Evolutionary conservation across 1,284 basidiomycete genomes (phyloP), one percentile per base, ranked within the genome.

Genomic region (Marasmius tenuissimus): DNA sequence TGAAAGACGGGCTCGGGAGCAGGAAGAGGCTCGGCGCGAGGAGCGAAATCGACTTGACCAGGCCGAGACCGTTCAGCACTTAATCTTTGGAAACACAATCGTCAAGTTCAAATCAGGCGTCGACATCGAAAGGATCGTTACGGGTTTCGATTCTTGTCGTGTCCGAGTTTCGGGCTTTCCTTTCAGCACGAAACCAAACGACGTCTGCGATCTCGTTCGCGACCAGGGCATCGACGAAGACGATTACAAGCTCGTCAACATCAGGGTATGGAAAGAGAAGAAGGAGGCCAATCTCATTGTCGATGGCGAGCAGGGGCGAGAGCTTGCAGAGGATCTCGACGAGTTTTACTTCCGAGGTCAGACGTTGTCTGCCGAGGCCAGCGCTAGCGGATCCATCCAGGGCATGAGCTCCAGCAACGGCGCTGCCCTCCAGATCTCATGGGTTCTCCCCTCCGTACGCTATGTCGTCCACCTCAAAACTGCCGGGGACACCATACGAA

Each of bases 101-200:
- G 77, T 82, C n/a, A 81, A 81, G 7, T 83, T 72, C 53, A 72
- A 72, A 16, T 77, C 81, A 1, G 83, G 83, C 4, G 66, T 85
- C 45, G 69, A 78, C 33, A 72, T 85, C 35, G 67, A 67, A 56
- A 67, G 70, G 20, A 63, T 84, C 38, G 66, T 81, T 34, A 71
- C 76, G 12, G 82, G 83, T 6, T 84, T 82, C 63, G 80, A 85
- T 45, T 74, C 78, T 10, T 83, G 81, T 65, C 73, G 72, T 10
- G 66, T 85, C 27, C 75, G 70, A 0, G 70, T 84, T 45, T 72
- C 72, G 53, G 75, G 76, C 47, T 71, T 85, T 20, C 80, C 81
- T 3, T 42, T 57, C 22, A 67, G 77, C 38, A 72, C 75, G 1
- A 75, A 67, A 45, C 67, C 64, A 4, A 63, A 71, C 1, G 81